Percentiles rank a stretch among this genome's conserved stretches.
phyloP scores from a whole-genome alignment of 2,329 filamentous ascomycete genomes.

The Aspergillus spinulosporus region DNA sequence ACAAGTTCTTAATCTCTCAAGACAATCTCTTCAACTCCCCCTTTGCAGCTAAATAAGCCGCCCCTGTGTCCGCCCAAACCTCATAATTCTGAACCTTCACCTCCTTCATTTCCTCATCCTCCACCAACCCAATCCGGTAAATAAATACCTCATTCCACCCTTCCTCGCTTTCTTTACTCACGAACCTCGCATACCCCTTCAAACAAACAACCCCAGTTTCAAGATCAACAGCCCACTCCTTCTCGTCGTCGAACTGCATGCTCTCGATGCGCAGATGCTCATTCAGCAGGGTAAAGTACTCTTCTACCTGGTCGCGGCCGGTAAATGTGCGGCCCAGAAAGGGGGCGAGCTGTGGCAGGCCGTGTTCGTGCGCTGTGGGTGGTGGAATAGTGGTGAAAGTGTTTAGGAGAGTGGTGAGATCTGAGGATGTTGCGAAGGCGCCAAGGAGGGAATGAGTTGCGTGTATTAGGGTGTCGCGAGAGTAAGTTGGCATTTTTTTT shows the following conservation, averaged over 20 bases:
- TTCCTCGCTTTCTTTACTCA: conserved; percentile 36
- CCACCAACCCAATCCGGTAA: conserved; percentile 40
- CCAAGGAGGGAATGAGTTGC: conserved; percentile 32
- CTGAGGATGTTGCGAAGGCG: conserved; percentile 31
- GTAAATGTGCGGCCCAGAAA: conserved; percentile 46
- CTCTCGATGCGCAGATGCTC: conserved; percentile 34
- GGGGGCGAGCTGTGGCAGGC: conserved; percentile 41
- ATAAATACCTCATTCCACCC: conserved; percentile 45
- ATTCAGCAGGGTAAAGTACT: conserved; percentile 40
- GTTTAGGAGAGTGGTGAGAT: conserved; percentile 31
- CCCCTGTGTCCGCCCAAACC: conserved; percentile 48
- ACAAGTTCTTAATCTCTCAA: not conserved
- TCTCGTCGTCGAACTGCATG: conserved; percentile 40
- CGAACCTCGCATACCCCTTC: conserved; percentile 37
- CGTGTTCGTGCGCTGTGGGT: conserved; percentile 40
- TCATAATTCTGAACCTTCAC: conserved; percentile 43
- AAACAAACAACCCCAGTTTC: conserved; percentile 35
- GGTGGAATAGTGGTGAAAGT: conserved; percentile 36
- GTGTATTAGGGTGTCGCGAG: conserved; percentile 11
- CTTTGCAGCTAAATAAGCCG: conserved; percentile 43
- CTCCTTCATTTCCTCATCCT: conserved; percentile 23
- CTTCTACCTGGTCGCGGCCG: conserved; percentile 34
- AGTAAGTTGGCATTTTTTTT: conserved; percentile 23
- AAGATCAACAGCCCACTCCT: conserved; percentile 41
- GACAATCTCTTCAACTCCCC: conserved; percentile 16